Conservation (phyloP, 257 asterid species). For the Agastache rugosa region DNA sequence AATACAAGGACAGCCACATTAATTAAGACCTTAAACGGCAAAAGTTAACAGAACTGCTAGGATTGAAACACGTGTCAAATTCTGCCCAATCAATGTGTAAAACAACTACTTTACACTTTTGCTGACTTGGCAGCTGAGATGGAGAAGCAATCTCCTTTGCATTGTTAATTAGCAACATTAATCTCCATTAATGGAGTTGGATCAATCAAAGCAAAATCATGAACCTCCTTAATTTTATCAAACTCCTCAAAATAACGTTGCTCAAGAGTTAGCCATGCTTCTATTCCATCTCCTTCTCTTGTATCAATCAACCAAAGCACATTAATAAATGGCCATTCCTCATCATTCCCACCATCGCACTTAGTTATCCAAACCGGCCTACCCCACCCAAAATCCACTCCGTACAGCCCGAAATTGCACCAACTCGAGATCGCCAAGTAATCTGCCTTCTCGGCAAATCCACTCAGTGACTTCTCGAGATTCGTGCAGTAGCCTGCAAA, state of each 20-base stretch:
- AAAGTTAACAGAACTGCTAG: no score
- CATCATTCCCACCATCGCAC: constrained; percentile 46
- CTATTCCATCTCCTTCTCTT: constrained; percentile 45
- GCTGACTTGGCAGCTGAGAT: no score
- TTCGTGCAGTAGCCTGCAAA: constrained; percentile 45
- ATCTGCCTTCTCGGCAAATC: constrained; percentile 36
- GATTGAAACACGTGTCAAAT: neutral
- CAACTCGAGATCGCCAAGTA: constrained; percentile 52
- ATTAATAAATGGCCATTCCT: constrained; percentile 47
- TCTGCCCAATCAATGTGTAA: neutral
- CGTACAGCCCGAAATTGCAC: constrained; percentile 56
- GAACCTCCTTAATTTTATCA: constrained; percentile 42
- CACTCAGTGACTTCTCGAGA: constrained; percentile 39
- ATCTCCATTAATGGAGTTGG: constrained; percentile 43
- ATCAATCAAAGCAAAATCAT: constrained; percentile 38
- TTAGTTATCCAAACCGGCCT: constrained; percentile 46
- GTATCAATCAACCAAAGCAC: constrained; percentile 53
- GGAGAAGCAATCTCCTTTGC: neutral
- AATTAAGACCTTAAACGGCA: no score
- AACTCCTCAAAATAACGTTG: constrained; percentile 35
- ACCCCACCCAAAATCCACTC: constrained; percentile 53
- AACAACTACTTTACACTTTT: no score
- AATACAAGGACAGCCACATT: no score
- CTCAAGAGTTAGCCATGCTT: constrained; percentile 53
- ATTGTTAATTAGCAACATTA: neutral